Evolutionary conservation across 192 early-diverging fungal genomes (phyloP), one percentile per base, ranked within the genome.

Genomic region (Backusella tuberculispora): DNA sequence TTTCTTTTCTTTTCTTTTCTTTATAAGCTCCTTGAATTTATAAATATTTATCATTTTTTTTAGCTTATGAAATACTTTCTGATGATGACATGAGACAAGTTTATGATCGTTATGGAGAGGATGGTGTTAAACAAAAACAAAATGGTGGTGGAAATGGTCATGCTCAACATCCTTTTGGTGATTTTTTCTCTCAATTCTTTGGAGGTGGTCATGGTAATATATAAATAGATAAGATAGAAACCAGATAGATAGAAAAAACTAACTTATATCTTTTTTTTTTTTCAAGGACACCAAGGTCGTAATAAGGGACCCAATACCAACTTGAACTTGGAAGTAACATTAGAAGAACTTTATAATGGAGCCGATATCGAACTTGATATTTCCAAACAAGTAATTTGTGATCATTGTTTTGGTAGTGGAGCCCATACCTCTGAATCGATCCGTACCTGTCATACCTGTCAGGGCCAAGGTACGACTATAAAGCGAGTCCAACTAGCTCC

Each of bases 91-190:
- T 38, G 17, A 66, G 64, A 66, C 83, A 89, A 21, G 92, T 96
- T 46, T 98, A 99, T 81, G 97, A 99, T 83, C 89, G 92, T 42
- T 96, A 96, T 74, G 98, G 98, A 47, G 97, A 98, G 80, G 98
- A 99, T 71, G 98, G 97, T 12, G 86, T 99, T 56, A 93, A 97
- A 79, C 83, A 87, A 70, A 81, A 85, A 4, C 86, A 86, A 43
- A 84, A 83, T 6, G 76, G 84, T 21, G 85, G 88, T 0, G 34
- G 24, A 12, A 60, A 56, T 29, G 94, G 24, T 24, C 72, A 56
- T 29, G 94, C 94, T 86, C 94, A 97, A 74, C 92, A 98, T 79
- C 98, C 98, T 17, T 98, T 98, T 40, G 64, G 64, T 80, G 98
- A 98, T 81, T 96, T 99, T 47, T 99, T 99, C 81, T 88, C 90